Percentiles rank a stretch among this genome's conserved stretches.
phyloP scores from a whole-genome alignment of 371 early-diverging fungal genomes.

The Mortierella sp. region DNA sequence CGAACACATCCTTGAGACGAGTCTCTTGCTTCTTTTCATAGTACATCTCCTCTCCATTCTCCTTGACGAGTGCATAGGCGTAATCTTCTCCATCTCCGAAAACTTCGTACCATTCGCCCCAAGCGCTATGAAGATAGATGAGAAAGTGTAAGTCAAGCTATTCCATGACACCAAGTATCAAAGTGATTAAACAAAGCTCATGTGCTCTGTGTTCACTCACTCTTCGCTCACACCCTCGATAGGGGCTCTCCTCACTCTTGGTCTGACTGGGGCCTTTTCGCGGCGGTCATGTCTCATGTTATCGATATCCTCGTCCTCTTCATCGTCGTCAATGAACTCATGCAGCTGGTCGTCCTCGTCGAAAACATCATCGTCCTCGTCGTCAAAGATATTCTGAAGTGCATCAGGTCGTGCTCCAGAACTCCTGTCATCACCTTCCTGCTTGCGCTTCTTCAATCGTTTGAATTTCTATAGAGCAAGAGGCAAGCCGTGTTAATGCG shows the following conservation, averaged over 20 bases:
- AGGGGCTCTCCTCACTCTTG: conserved; percentile 65
- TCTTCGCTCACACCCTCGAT: conserved; percentile 81
- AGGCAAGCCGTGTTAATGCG: neutral
- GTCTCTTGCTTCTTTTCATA: conserved; percentile 60
- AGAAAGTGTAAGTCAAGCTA: too few species aligned
- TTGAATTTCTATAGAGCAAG: conserved; percentile 62
- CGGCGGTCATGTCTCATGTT: conserved; percentile 47
- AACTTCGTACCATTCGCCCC: conserved; percentile 86
- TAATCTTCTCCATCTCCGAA: conserved; percentile 95
- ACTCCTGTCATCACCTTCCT: conserved; percentile 55
- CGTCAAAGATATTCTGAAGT: conserved; percentile 66
- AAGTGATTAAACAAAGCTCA: too few species aligned
- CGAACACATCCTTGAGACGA: conserved; percentile 84
- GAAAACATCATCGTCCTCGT: conserved; percentile 56
- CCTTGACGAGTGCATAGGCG: conserved; percentile 78
- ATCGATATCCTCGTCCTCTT: conserved; percentile 55
- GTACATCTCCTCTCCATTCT: conserved; percentile 42
- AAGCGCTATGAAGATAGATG: conserved; percentile 61
- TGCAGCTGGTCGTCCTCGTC: conserved; percentile 57
- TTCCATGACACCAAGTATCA: too few species aligned
- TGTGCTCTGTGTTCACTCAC: conserved; percentile 16
- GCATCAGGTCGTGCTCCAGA: conserved; percentile 45
- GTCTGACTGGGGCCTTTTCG: conserved; percentile 57
- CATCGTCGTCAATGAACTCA: conserved; percentile 62
- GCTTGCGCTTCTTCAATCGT: conserved; percentile 76